Evolutionary conservation across 345 rosid genomes (phyloP).

Genomic region (Ceriops tagal): DNA sequence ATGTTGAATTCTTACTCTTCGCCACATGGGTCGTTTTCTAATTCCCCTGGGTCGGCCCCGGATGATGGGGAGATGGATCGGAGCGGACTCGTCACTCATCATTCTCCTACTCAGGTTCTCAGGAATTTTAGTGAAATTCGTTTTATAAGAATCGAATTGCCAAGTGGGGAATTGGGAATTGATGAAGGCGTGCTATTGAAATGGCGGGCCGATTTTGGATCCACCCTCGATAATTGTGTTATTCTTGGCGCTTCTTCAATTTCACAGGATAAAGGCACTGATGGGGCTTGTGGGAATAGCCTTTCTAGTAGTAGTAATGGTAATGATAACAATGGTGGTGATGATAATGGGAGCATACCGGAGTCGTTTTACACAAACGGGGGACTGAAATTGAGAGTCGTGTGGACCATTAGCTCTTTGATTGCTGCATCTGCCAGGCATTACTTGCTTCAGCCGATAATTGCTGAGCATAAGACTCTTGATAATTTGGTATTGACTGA

Average conservation of each 20-base stretch:
- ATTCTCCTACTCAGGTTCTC: conserved; percentile 89
- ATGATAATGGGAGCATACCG: conserved; percentile 87
- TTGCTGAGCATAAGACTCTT: conserved; percentile 78
- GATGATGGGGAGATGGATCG: conserved; percentile 68
- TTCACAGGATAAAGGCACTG: conserved; percentile 6
- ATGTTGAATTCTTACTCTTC: conserved; percentile 9
- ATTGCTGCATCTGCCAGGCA: conserved; percentile 96
- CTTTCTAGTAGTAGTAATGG: neutral
- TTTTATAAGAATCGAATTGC: conserved; percentile 73
- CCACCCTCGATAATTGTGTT: conserved; percentile 82
- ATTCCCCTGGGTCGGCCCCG: conserved; percentile 21
- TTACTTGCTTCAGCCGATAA: conserved; percentile 82
- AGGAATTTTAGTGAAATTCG: conserved; percentile 89
- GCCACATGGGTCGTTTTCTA: conserved; percentile 12
- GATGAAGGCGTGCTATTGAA: conserved; percentile 83
- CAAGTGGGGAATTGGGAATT: conserved; percentile 77
- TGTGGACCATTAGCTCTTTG: conserved; percentile 93
- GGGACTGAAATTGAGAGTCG: conserved; percentile 83
- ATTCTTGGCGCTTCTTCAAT: conserved; percentile 86
- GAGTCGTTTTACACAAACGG: conserved; percentile 95
- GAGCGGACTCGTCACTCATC: conserved; percentile 75
- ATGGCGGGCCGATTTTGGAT: conserved; percentile 97
- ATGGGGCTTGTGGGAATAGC: conserved; percentile 20
- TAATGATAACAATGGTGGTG: conserved; percentile 22
- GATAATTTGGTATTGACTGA: conserved; percentile 81